phyloP scores from a whole-genome alignment of 2,329 filamentous ascomycete species.

The Mycosphaerelloides madeirae region DNA sequence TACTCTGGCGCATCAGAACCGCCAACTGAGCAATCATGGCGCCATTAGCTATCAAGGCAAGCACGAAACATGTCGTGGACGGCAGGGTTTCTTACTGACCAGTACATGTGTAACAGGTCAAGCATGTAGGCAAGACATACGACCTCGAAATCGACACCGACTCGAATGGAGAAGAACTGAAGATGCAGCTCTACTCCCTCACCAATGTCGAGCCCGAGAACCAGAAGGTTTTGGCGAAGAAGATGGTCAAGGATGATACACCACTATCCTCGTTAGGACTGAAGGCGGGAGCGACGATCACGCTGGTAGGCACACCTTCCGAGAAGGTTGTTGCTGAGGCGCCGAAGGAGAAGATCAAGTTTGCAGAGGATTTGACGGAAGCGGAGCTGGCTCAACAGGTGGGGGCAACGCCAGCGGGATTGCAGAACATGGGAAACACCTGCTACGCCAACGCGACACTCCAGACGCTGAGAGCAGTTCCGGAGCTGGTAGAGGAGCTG shows the following conservation, averaged over 20 bases:
- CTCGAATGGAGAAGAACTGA: constrained; percentile 86
- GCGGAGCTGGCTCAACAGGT: constrained; percentile 79
- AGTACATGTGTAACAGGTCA: constrained; percentile 49
- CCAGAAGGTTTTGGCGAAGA: constrained; percentile 93
- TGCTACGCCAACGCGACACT: constrained; percentile 98
- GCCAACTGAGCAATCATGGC: too few species aligned
- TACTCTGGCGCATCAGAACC: too few species aligned
- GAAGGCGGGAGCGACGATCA: constrained; percentile 80
- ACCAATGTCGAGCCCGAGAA: constrained; percentile 94
- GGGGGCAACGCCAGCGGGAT: constrained; percentile 79
- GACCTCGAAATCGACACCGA: constrained; percentile 84
- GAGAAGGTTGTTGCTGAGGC: constrained; percentile 57
- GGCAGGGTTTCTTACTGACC: too few species aligned
- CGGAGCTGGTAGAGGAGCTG: constrained; percentile 81
- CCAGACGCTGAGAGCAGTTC: constrained; percentile 83
- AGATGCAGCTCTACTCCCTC: constrained; percentile 89
- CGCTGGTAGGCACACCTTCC: constrained; percentile 93
- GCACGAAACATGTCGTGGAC: too few species aligned
- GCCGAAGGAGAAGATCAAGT: constrained; percentile 77
- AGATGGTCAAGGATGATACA: constrained; percentile 92
- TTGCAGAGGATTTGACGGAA: constrained; percentile 96
- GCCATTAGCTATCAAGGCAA: too few species aligned
- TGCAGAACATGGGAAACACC: constrained; percentile 92
- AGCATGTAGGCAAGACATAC: constrained; percentile 93
- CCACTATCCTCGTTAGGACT: constrained; percentile 77